phyloP scores from a whole-genome alignment of 192 early-diverging fungal species.

The Physocladia obscura region DNA sequence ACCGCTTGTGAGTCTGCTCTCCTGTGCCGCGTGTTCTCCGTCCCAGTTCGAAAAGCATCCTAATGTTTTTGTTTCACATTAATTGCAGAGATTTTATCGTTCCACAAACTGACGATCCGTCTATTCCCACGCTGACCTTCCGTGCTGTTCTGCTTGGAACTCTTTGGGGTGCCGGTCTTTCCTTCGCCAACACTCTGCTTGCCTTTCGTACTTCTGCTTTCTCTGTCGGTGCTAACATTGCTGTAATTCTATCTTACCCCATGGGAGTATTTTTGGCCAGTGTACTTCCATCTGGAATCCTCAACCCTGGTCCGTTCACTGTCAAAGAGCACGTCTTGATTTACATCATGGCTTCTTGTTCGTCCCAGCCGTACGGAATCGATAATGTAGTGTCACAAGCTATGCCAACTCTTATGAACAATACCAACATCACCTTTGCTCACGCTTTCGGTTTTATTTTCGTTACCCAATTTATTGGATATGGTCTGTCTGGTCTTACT shows the following conservation, averaged over 20 bases:
- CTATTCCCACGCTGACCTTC: conserved; percentile 17
- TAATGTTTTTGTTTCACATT: too few species aligned
- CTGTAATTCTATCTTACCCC: conserved; percentile 73
- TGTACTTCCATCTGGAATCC: conserved; percentile 36
- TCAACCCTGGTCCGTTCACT: conserved; percentile 84
- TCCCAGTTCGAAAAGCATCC: too few species aligned
- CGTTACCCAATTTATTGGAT: conserved; percentile 69
- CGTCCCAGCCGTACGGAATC: background rate
- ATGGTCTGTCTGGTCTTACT: conserved; percentile 68
- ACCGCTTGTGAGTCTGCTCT: too few species aligned
- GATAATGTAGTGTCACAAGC: conserved; percentile 9
- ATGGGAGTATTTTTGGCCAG: conserved; percentile 37
- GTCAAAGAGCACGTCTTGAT: conserved; percentile 89
- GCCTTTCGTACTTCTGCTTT: conserved; percentile 52
- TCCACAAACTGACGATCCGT: conserved; percentile 26
- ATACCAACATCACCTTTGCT: conserved; percentile 16
- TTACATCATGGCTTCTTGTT: background rate
- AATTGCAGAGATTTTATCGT: conserved; percentile 24
- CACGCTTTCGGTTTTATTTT: conserved; percentile 48
- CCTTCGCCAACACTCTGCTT: conserved; percentile 28
- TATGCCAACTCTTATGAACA: background rate
- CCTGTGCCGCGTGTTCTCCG: too few species aligned
- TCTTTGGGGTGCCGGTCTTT: too few species aligned
- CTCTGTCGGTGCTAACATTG: conserved; percentile 69
- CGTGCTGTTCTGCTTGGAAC: too few species aligned